phyloP scores from a whole-genome alignment of 1,284 basidiomycete species.

The Sphagnurus paluster region DNA sequence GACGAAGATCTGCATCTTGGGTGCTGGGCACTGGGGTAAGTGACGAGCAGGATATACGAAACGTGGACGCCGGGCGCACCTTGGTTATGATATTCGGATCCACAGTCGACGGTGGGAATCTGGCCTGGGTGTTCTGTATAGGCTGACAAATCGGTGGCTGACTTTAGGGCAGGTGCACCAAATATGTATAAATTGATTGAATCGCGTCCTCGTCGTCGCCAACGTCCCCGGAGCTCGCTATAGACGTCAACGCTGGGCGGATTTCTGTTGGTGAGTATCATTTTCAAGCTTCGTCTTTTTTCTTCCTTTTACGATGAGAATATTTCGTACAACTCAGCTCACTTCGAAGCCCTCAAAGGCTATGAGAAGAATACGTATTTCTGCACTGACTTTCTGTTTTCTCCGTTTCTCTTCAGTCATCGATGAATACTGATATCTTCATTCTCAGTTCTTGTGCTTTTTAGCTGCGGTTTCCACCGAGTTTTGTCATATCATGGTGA shows the following conservation, averaged over 20 bases:
- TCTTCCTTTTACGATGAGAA: constrained; percentile 42
- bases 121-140: constrained; percentile 27
- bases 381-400: constrained; percentile 34
- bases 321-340: constrained; percentile 59
- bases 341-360: constrained; percentile 53
- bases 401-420: not conserved
- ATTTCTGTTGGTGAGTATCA: too few species aligned
- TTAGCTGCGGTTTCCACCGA: not conserved
- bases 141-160: constrained; percentile 40
- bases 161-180: constrained; percentile 12
- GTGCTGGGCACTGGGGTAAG: constrained; percentile 23
- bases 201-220: not conserved
- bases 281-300: constrained; percentile 1
- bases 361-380: constrained; percentile 54
- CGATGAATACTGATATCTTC: not conserved
- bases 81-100: constrained; percentile 23
- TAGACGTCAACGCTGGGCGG: too few species aligned
- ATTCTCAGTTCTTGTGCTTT: not conserved
- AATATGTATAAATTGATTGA: not conserved
- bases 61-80: constrained; percentile 22
- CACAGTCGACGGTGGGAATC: constrained; percentile 29
- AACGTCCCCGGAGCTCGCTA: too few species aligned
- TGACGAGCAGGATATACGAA: constrained; percentile 12
- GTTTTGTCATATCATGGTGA: constrained; percentile 17
- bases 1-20: constrained; percentile 90